Evolutionary conservation across 192 early-diverging fungal genomes (phyloP).

Genomic region (Ramicandelaber brevisporus): DNA sequence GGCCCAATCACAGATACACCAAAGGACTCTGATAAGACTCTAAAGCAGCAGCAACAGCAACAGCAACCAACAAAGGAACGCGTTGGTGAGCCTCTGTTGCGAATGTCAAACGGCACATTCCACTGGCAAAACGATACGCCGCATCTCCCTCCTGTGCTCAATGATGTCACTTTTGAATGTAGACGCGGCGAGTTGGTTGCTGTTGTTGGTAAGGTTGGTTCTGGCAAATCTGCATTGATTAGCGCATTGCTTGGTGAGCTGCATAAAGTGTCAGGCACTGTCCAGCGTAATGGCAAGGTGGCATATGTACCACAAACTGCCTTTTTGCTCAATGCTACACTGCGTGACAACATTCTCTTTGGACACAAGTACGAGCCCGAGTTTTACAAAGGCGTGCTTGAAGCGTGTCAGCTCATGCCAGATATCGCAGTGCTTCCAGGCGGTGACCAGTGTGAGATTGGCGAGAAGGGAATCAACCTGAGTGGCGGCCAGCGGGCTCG

Average conservation of each 20-base stretch:
- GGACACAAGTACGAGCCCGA: conserved; percentile 23
- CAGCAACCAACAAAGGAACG: neutral
- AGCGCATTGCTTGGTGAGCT: conserved; percentile 31
- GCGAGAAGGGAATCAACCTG: conserved; percentile 35
- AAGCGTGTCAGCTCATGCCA: conserved; percentile 21
- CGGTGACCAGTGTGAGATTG: conserved; percentile 29
- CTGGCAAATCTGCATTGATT: conserved; percentile 35
- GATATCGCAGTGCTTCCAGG: conserved; percentile 27
- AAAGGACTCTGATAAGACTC: too few relatives aligned
- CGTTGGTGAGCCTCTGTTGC: neutral
- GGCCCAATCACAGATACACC: neutral
- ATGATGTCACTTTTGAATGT: conserved; percentile 7
- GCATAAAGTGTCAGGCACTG: conserved; percentile 8
- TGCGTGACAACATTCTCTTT: conserved; percentile 42
- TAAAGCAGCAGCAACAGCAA: conserved; percentile 2
- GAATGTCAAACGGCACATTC: neutral
- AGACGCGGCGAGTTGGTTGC: conserved; percentile 22
- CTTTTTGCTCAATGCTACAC: conserved; percentile 39
- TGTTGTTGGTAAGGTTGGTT: conserved; percentile 32
- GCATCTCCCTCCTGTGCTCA: conserved; percentile 2
- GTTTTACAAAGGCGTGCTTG: conserved; percentile 23
- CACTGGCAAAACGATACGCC: neutral
- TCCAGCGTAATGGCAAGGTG: conserved; percentile 8
- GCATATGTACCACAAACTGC: conserved; percentile 34
- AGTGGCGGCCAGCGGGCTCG: conserved; percentile 37